Conservation (phyloP, 164 flowering plant species). For the Magnolia kwangsiensis region DNA sequence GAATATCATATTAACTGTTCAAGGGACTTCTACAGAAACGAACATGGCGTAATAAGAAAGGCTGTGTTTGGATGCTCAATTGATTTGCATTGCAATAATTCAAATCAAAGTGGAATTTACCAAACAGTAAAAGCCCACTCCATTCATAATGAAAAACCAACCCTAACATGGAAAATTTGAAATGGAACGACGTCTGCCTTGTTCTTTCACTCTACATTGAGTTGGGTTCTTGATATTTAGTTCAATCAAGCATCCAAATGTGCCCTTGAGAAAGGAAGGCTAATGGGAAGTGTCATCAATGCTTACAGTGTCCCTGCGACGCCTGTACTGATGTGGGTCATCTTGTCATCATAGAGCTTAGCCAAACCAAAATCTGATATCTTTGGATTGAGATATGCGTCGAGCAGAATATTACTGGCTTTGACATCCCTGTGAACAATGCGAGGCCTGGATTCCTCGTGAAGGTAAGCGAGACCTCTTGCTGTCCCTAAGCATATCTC, state of each 20-base stretch:
- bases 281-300: background rate
- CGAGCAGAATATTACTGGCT: slow-evolving; percentile 77
- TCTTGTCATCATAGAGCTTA: slow-evolving; percentile 19
- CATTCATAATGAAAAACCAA: too few relatives aligned
- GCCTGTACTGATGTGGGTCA: slow-evolving; percentile 19
- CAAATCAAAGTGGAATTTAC: background rate
- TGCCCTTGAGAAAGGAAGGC: background rate
- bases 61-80: too few relatives aligned
- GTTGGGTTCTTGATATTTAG: background rate
- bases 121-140: too few relatives aligned
- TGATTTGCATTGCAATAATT: too few relatives aligned
- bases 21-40: background rate
- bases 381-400: slow-evolving; percentile 22
- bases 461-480: slow-evolving; percentile 75
- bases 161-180: too few relatives aligned
- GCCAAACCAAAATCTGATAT: slow-evolving; percentile 26
- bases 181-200: too few relatives aligned
- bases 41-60: background rate
- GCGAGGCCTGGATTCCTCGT: slow-evolving; percentile 61
- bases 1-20: too few relatives aligned
- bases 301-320: slow-evolving; percentile 25
- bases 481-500: slow-evolving; percentile 70
- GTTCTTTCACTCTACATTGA: too few relatives aligned
- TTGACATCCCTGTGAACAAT: slow-evolving; percentile 81
- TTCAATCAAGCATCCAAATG: too few relatives aligned